These are phyloP conservation scores for Aphanoascus verrucosus DNA, from an alignment of 2,329 filamentous ascomycete genomes.

Conservation along the genomic window DNA sequence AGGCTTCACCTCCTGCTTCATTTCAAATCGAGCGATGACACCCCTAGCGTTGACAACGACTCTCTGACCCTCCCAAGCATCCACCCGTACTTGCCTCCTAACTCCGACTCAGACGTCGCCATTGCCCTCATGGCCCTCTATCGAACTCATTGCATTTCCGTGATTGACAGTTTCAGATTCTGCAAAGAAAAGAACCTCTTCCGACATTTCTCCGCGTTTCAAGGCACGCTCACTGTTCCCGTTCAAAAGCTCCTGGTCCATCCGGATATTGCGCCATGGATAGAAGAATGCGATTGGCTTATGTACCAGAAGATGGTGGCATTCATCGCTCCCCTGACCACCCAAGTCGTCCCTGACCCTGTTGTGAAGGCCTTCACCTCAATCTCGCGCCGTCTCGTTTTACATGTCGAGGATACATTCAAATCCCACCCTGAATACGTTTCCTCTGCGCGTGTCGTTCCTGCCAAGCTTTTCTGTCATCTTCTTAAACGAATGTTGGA, in stretches of 20 bases:
- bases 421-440: constrained; percentile 77
- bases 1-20: constrained; percentile 34
- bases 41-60: constrained; percentile 49
- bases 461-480: constrained; percentile 77
- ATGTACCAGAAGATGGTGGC: constrained; percentile 97
- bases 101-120: constrained; percentile 77
- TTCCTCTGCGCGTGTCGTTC: constrained; percentile 72
- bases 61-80: constrained; percentile 76
- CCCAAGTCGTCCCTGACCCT: constrained; percentile 80
- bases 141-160: constrained; percentile 84
- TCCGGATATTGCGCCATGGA: constrained; percentile 75
- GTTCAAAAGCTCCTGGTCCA: constrained; percentile 86
- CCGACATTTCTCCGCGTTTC: constrained; percentile 86
- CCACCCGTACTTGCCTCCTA: constrained; percentile 63
- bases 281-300: constrained; percentile 87
- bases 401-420: constrained; percentile 75
- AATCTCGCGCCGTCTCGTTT: constrained; percentile 70
- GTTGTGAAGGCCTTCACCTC: constrained; percentile 79
- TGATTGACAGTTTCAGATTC: constrained; percentile 89
- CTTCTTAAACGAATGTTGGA: constrained; percentile 77
- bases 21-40: constrained; percentile 26
- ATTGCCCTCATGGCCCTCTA: constrained; percentile 80
- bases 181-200: constrained; percentile 97
- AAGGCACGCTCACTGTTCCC: constrained; percentile 90
- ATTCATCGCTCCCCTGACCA: constrained; percentile 75